Conservation (phyloP, 352 stramenopile species). For the Globisporangium iwayamae region DNA sequence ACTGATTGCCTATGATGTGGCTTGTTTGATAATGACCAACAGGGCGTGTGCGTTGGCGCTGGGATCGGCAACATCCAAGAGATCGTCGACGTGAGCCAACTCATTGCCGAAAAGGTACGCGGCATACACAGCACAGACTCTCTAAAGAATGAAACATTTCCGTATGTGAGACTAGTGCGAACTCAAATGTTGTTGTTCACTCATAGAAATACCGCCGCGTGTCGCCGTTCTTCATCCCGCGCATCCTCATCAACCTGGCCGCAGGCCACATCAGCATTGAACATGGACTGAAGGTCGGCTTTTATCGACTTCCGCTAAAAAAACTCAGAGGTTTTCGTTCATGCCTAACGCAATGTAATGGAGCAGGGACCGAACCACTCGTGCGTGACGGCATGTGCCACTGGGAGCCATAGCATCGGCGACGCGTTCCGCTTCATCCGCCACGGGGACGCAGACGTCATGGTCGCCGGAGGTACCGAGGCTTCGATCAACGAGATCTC, state of each 20-base stretch:
- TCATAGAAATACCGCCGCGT: conserved; percentile 84
- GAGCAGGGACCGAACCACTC: conserved; percentile 94
- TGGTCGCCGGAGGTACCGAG: conserved; percentile 96
- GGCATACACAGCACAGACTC: background rate
- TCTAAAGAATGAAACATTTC: background rate
- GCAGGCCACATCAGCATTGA: conserved; percentile 91
- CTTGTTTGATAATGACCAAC: background rate
- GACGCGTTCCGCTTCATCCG: conserved; percentile 91
- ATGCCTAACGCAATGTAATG: background rate
- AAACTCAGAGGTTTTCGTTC: too few species aligned
- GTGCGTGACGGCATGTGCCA: conserved; percentile 95
- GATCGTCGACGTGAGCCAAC: conserved; percentile 69
- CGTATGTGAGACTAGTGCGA: background rate
- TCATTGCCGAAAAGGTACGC: conserved; percentile 61
- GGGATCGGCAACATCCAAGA: conserved; percentile 88
- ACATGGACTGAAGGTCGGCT: conserved; percentile 78
- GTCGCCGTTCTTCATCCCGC: conserved; percentile 93
- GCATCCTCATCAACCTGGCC: conserved; percentile 92
- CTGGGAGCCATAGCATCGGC: conserved; percentile 95
- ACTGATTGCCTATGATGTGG: background rate
- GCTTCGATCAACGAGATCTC: conserved; percentile 92
- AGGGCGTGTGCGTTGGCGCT: conserved; percentile 83
- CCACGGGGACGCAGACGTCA: conserved; percentile 90
- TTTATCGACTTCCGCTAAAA: background rate
- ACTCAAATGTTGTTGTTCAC: background rate